phyloP scores from a whole-genome alignment of 1,139 yeast genomes.

The Yamadazyma triangularis region DNA sequence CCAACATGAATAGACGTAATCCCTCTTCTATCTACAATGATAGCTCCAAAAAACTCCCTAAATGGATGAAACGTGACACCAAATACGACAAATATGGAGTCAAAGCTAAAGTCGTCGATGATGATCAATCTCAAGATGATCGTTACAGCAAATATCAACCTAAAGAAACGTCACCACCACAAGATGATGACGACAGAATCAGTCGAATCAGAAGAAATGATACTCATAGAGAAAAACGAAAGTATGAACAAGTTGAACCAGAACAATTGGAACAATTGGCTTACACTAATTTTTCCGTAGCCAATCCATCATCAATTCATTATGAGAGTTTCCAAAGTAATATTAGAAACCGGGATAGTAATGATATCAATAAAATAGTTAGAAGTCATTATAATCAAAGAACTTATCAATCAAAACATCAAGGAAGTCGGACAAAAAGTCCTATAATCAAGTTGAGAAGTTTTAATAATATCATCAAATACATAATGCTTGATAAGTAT shows the following conservation, averaged over 20 bases:
- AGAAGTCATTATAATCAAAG: constrained; percentile 83
- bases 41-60: constrained; percentile 25
- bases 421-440: constrained; percentile 62
- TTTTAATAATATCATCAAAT: constrained; percentile 89
- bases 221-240: not conserved
- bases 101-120: constrained; percentile 5
- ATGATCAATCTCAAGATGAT: constrained; percentile 12
- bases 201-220: constrained; percentile 7
- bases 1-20: constrained; percentile 3
- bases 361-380: constrained; percentile 57
- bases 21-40: constrained; percentile 16
- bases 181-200: constrained; percentile 8
- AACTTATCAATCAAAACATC: constrained; percentile 62
- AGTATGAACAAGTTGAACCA: constrained; percentile 2
- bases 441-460: constrained; percentile 83
- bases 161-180: too few relatives aligned
- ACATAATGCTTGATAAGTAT: constrained; percentile 72
- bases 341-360: constrained; percentile 29
- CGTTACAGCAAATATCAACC: constrained; percentile 28
- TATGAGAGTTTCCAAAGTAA: constrained; percentile 42
- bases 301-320: constrained; percentile 25
- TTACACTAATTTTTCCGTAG: constrained; percentile 27
- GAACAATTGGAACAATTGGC: constrained; percentile 21
- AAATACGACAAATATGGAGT: constrained; percentile 41
- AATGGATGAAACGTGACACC: constrained; percentile 35